Base-by-base conservation (phyloP, 495 filamentous ascomycete species). In the Aspergillus indologenus region DNA sequence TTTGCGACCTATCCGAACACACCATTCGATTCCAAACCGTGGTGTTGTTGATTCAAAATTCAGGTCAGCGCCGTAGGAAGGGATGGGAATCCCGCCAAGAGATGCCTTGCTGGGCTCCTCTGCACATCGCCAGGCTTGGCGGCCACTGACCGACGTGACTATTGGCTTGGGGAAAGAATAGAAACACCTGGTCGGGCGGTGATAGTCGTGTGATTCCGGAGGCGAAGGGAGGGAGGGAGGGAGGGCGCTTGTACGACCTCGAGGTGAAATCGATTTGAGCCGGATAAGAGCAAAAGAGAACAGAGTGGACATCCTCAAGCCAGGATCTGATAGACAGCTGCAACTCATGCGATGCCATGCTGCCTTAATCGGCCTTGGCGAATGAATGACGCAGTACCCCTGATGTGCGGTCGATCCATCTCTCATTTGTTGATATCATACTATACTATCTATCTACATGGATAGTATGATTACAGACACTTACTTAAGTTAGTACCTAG, bases 51-150 rank as follows among this genome's bases (percentile, higher is more conserved):
- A 29, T 29, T 29, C 26, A 29, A 29, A 29, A 45, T 3, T n/a
- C 17, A 3, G 15, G 44, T 5, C 44, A 45, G 44, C 44, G 4
- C 19, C 9, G 45, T 19, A 20, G 45, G 2, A 47, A 47, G 22
- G 45, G 45, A 47, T 17, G 23, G 9, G 22, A n/a, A 29, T 23
- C 5, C 31, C 43, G 59, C 59, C 59, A 61, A 61, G 59, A 29
- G 6, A 26, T 20, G 23, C 54, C 59, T 54, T 60, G 58, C 58
- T 45, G 56, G 19, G 5, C n/a, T 46, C 8, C 22, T 20, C 15
- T 61, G 59, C 45, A 45, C 40, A 57, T 61, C 59, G 22, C 40
- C 52, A 56, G 57, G 59, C 59, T 61, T 57, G 59, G 54, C 59
- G 44, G 43, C 40, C 8, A 40, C 24, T 14, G 50, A 29, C 43